Evolutionary conservation across 2,329 filamentous ascomycete genomes (phyloP), one percentile per base, ranked within the genome.

Genomic region (Sarocladiaceae sp.): DNA sequence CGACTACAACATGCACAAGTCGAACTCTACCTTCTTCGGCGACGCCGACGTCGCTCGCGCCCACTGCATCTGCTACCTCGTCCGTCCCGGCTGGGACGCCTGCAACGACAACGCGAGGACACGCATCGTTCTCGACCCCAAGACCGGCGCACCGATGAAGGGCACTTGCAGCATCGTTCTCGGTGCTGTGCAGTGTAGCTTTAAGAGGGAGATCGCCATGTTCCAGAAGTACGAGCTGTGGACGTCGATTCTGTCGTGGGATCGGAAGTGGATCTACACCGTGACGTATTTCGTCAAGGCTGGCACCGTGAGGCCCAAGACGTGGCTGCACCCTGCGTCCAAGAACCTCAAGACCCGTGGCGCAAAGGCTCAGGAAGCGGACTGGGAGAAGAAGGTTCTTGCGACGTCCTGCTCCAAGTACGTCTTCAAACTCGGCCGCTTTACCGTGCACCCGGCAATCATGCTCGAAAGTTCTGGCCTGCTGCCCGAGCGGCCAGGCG

Each of bases 1-100:
- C 55, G 90, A 95, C 67, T 88, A 89, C 69, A 91, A 93, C 67
- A 58, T 88, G 33, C 85, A 91, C 73, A 89, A 90, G 61, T 82
- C 82, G 49, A 88, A 89, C 68, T 80, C 78, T 54, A 95, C 89
- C 23, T 95, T 94, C 69, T 95, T 95, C 60, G 72, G 81, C 52
- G 88, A 95, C 63, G 80, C 94, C 52, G 89, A 95, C 64, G 77
- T 91, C 48, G 80, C 84, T 31, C 85, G 93, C 46, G 85, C 85
- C 1, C 86, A 94, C 51, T 78, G 93, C 7, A 80, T 94, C 44
- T 83, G 81, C 40, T 78, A 82, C 51, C 67, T 90, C 2, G 68
- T 83, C 44, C 75, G 73, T 16, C 72, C 75, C 0, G 80, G 80
- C 2, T 70, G 84, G 56, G 65, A 70, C 32, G 66, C 61, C 15